These are phyloP conservation scores for Aphanomyces euteiches DNA, from an alignment of 352 stramenopile species.

Conservation along the genomic window DNA sequence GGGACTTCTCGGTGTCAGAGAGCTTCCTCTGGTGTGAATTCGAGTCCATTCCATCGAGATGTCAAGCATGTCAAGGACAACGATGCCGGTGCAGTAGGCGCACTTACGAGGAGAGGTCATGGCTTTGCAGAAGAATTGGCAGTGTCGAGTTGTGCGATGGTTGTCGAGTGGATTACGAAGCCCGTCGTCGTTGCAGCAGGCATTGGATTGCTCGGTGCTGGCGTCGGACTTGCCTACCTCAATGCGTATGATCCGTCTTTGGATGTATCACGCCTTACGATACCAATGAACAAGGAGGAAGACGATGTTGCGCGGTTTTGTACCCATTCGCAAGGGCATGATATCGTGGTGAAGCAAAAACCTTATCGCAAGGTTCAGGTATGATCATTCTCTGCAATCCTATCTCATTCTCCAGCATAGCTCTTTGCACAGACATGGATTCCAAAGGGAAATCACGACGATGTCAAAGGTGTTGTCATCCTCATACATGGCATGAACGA, in stretches of 20 bases:
- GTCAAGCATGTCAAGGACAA: too few species aligned
- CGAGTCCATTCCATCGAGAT: too few species aligned
- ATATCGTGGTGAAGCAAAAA: neutral
- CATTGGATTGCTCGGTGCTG: neutral
- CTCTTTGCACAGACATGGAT: slow-evolving; percentile 27
- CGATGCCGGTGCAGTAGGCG: too few species aligned
- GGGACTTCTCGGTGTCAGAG: too few species aligned
- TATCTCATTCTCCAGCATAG: slow-evolving; percentile 1
- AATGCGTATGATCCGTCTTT: slow-evolving; percentile 2
- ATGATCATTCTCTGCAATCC: neutral
- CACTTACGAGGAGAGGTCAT: neutral
- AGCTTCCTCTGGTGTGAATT: too few species aligned
- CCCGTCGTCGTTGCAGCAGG: neutral
- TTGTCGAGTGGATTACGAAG: neutral
- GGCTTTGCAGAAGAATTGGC: neutral
- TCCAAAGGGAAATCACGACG: neutral
- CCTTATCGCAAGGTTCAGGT: slow-evolving; percentile 10
- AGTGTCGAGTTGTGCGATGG: neutral
- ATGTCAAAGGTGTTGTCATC: slow-evolving; percentile 21
- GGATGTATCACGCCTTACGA: slow-evolving; percentile 9
- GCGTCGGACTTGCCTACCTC: neutral
- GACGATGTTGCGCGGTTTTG: neutral
- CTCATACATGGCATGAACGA: slow-evolving; percentile 27
- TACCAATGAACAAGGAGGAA: slow-evolving; percentile 10
- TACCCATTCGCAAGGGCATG: neutral